phyloP scores from a whole-genome alignment of 139 green algal species.

The Chlamydomonas sphaeroides region DNA sequence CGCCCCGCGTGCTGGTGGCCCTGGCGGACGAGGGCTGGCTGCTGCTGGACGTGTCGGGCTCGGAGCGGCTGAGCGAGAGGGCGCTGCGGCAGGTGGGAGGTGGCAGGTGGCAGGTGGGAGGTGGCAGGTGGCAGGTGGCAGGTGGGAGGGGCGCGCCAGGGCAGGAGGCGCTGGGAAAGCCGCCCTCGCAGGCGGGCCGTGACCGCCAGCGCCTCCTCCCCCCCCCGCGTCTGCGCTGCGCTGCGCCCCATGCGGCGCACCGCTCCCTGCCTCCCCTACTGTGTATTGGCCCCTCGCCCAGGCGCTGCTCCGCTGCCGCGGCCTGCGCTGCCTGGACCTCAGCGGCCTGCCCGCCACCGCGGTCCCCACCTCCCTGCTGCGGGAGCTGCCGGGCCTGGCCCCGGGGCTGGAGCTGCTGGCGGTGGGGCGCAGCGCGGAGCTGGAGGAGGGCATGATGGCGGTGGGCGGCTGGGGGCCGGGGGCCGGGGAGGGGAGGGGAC shows the following conservation, averaged over 20 bases:
- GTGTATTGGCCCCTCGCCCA: background rate
- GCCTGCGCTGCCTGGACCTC: conserved; percentile 11
- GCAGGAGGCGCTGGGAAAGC: background rate
- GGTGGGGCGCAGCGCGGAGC: background rate
- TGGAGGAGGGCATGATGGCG: conserved; percentile 7
- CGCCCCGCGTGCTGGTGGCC: background rate
- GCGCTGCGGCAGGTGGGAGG: conserved; percentile 8
- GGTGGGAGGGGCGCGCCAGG: background rate
- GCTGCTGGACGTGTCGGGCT: conserved; percentile 17
- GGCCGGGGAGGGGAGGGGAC: background rate
- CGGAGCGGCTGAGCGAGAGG: background rate
- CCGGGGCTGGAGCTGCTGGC: conserved; percentile 24
- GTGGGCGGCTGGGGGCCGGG: background rate
- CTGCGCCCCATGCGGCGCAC: background rate
- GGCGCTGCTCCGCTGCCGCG: conserved; percentile 3
- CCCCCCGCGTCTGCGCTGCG: background rate
- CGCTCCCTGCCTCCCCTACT: background rate
- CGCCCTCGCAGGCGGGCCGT: background rate
- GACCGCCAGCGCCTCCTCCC: background rate
- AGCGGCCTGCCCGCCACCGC: background rate
- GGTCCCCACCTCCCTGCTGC: background rate
- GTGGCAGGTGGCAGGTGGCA: background rate
- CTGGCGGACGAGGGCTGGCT: conserved; percentile 22
- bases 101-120: background rate
- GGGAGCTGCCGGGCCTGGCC: background rate